Base-by-base conservation (phyloP, 1,284 basidiomycete genomes). In the Malassezia psittaci region DNA sequence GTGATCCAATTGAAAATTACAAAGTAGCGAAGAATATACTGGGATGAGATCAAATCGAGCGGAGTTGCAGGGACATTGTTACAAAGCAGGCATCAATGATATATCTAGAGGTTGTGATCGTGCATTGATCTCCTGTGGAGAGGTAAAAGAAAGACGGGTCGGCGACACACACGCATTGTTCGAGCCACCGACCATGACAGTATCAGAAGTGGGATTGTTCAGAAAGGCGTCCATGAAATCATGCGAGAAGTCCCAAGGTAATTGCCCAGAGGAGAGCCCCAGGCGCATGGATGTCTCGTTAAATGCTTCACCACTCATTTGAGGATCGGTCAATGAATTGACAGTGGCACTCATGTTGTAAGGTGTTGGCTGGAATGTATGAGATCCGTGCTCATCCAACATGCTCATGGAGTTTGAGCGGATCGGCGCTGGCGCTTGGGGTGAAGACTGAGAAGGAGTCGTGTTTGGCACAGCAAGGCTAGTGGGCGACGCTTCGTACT, bases 191-290 rank as follows among this genome's bases (percentile, higher is more conserved):
- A 34, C 45, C 4, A 48, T 15, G 16, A 37, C 35, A 16, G 24
- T 47, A 36, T 47, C 45, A 10, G 47, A 24, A 16, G n/a, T 38
- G 18, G 35, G 35, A 29, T 48, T 56, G 18, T 46, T 51, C 5
- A 56, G 43, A 32, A 56, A 56, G 3, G 48, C 48, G 19, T 56
- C 54, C 54, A 56, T 56, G 13, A 56, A 35, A 24, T 56, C 54
- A 11, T 56, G 48, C 29, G 50, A 48, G 13, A 40, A 16, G 15
- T 13, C 29, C 54, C 48, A 51, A 1, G 37, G n/a, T 35, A 45
- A 36, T 12, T 32, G 34, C n/a, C 33, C 16, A 8, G 43, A 24
- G 7, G 53, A 54, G 16, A 44, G n/a, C 12, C 40, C 53, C n/a
- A 42, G 41, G 18, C 53, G 53, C n/a, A 35, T 5, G 3, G 35